Conservation (phyloP, 352 stramenopile species). For the Peronospora destructor region DNA sequence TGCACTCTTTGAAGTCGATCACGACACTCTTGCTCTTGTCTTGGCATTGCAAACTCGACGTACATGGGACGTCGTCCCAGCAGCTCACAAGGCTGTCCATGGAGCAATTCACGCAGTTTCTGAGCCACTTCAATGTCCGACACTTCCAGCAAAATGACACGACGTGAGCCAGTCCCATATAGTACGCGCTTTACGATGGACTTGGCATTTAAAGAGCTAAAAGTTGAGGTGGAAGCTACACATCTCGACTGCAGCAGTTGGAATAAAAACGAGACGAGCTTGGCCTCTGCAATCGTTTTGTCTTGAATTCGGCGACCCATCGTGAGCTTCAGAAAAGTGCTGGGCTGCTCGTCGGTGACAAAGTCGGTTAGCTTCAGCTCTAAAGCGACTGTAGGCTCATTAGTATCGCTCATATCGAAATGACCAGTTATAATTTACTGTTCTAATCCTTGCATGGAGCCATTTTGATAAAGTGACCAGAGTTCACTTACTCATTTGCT, state of each 20-base stretch:
- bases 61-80: conserved; percentile 57
- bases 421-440: conserved; percentile 4
- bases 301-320: conserved; percentile 68
- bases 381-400: not conserved
- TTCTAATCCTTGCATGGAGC: conserved; percentile 7
- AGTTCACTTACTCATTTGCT: too few species aligned
- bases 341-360: conserved; percentile 43
- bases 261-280: not conserved
- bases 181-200: conserved; percentile 37
- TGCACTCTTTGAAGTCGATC: conserved; percentile 52
- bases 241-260: not conserved
- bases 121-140: conserved; percentile 6
- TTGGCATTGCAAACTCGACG: conserved; percentile 59
- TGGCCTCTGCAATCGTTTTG: conserved; percentile 36
- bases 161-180: conserved; percentile 51
- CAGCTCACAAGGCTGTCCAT: conserved; percentile 52
- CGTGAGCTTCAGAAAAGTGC: conserved; percentile 52
- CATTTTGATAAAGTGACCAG: conserved; percentile 16
- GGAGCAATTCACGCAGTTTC: conserved; percentile 38
- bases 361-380: conserved; percentile 38
- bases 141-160: conserved; percentile 45
- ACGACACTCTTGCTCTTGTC: conserved; percentile 61
- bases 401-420: conserved; percentile 6
- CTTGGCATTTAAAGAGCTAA: not conserved
- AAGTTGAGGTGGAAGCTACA: not conserved